Conservation (phyloP, 169 alveolate genomes). For the Plasmodium knowlesi region DNA sequence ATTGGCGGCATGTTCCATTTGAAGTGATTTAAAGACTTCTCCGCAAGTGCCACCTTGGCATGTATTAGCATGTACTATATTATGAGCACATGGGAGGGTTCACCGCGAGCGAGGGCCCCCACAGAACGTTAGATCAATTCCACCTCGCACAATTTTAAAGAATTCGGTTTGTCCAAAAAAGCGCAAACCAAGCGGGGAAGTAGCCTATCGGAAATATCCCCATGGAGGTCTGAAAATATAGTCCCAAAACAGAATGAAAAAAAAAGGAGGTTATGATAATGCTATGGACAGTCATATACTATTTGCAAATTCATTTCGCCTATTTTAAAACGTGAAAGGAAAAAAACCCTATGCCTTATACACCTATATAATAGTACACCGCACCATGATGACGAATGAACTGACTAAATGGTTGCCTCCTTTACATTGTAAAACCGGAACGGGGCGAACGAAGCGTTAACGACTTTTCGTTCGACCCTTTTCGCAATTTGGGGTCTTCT, state of each 20-base stretch:
- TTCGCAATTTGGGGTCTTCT: not conserved
- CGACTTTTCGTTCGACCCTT: not conserved
- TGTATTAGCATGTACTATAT: not conserved
- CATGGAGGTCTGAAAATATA: not conserved
- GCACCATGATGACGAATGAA: not conserved
- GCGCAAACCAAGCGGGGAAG: not conserved
- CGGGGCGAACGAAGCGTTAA: not conserved
- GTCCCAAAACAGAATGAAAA: not conserved
- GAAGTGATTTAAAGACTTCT: not conserved
- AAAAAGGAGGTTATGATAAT: not conserved
- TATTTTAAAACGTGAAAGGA: not conserved
- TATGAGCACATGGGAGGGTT: not conserved
- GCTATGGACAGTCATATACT: not conserved
- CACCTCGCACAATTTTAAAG: not conserved
- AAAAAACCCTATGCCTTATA: not conserved
- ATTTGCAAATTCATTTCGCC: not conserved
- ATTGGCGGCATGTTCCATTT: not conserved
- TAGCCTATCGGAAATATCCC: not conserved
- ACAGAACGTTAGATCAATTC: not conserved
- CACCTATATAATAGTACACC: not conserved
- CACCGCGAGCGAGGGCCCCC: not conserved
- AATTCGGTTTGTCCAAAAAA: not conserved
- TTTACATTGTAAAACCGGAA: too few species aligned
- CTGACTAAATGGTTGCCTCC: not conserved
- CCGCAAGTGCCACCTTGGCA: not conserved